A percentile compares a stretch with the other conserved stretches of the same genome.
Conservation (phyloP, 2,329 filamentous ascomycete species). For the Ophiosphaerella korrae region DNA sequence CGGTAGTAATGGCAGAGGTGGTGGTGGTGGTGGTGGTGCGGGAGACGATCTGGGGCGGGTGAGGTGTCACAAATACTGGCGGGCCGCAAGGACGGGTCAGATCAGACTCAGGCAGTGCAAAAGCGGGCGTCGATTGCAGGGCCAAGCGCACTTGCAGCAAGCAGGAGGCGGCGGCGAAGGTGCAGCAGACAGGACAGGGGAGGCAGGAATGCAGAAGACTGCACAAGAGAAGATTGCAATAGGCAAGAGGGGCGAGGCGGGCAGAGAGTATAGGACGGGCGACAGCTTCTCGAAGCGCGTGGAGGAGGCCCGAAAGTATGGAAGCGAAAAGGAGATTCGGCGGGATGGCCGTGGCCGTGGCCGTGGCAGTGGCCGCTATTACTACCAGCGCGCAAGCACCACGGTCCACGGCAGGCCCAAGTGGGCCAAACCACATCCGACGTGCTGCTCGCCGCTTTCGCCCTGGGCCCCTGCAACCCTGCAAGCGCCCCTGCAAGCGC, state of each 20-base stretch:
- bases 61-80: constrained; percentile 39
- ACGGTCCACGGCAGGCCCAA: constrained; percentile 9
- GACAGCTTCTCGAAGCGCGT: constrained; percentile 40
- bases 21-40: constrained; percentile 28
- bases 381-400: constrained; percentile 34
- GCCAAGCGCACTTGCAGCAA: constrained; percentile 4
- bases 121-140: constrained; percentile 7
- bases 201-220: constrained; percentile 4
- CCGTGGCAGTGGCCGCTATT: constrained; percentile 36
- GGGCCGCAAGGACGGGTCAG: constrained; percentile 42
- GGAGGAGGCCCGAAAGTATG: constrained; percentile 38
- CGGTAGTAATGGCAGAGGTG: too few species aligned
- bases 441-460: constrained; percentile 23
- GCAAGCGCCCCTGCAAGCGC: constrained; percentile 21
- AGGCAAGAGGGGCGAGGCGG: constrained; percentile 1
- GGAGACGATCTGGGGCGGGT: constrained; percentile 31
- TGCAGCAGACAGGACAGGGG: neutral
- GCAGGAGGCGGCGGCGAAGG: constrained; percentile 2
- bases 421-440: constrained; percentile 25
- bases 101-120: constrained; percentile 30
- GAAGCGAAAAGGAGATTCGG: constrained; percentile 44
- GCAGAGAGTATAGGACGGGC: constrained; percentile 4
- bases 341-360: constrained; percentile 29
- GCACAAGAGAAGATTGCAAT: neutral
- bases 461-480: neutral